These are phyloP conservation scores for Protomyces macrosporus DNA, from an alignment of 1,139 yeast species.

Conservation along the genomic window DNA sequence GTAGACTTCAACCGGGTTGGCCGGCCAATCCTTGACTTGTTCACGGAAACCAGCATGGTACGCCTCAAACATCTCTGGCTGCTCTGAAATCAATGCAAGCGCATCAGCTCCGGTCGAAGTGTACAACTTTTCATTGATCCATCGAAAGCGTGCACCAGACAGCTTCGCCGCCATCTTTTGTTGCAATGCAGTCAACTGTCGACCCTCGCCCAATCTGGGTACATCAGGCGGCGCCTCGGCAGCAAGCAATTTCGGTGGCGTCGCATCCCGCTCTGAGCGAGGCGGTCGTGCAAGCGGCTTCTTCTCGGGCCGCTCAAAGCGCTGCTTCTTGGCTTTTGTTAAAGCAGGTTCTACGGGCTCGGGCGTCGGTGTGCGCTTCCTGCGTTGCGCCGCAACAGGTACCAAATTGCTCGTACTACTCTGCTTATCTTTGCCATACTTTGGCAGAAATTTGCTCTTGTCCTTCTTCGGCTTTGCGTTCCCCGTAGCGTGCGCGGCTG, in stretches of 20 bases:
- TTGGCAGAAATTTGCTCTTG: slow-evolving; percentile 13
- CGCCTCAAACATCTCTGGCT: slow-evolving; percentile 86
- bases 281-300: slow-evolving; percentile 23
- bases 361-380: slow-evolving; percentile 9
- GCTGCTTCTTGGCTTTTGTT: not conserved
- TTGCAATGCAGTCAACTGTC: slow-evolving; percentile 75
- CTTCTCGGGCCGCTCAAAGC: not conserved
- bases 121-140: slow-evolving; percentile 94
- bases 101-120: slow-evolving; percentile 79
- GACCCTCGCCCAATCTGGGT: not conserved
- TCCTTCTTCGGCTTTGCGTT: not conserved
- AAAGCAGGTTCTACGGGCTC: not conserved
- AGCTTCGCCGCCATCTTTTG: slow-evolving; percentile 92
- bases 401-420: slow-evolving; percentile 2
- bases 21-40: slow-evolving; percentile 97
- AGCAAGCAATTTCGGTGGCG: slow-evolving; percentile 12
- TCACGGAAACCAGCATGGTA: slow-evolving; percentile 92
- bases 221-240: slow-evolving; percentile 20
- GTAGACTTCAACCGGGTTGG: slow-evolving; percentile 88
- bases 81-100: slow-evolving; percentile 61
- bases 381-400: slow-evolving; percentile 5
- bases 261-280: slow-evolving; percentile 13
- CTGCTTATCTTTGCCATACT: slow-evolving; percentile 7
- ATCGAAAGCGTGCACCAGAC: slow-evolving; percentile 90
- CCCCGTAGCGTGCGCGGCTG: not conserved